These are phyloP conservation scores for Penicillium sp. DNA, from an alignment of 2,329 filamentous ascomycete species.

Conservation along the genomic window DNA sequence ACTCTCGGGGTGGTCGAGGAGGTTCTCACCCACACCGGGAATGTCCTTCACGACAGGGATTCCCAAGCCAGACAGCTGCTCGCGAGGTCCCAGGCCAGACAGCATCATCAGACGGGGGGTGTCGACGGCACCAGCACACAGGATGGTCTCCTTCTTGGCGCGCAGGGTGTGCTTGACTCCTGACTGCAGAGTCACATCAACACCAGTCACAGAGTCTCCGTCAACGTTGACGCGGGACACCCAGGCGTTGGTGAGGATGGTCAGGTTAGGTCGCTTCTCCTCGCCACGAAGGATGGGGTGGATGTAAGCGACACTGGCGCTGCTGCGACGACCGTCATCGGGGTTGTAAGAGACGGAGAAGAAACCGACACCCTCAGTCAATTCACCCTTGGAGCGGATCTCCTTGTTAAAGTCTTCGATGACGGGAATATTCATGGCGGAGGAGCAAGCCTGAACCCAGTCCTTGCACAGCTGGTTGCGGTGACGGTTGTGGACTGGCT, in stretches of 20 bases:
- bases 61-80: constrained; percentile 44
- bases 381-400: constrained; percentile 63
- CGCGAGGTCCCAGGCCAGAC: constrained; percentile 46
- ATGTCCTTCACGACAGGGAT: constrained; percentile 52
- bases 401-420: constrained; percentile 79
- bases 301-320: constrained; percentile 86
- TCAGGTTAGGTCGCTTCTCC: constrained; percentile 74
- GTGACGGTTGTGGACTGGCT: constrained; percentile 76
- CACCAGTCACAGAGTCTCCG: constrained; percentile 60
- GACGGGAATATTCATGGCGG: constrained; percentile 68
- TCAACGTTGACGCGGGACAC: constrained; percentile 70
- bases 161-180: constrained; percentile 48
- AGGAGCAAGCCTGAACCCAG: constrained; percentile 74
- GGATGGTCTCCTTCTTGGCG: constrained; percentile 66
- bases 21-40: constrained; percentile 56
- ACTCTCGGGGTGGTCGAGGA: constrained; percentile 57
- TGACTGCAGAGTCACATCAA: constrained; percentile 59
- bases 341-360: constrained; percentile 88
- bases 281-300: constrained; percentile 79
- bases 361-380: constrained; percentile 74
- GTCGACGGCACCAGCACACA: constrained; percentile 72
- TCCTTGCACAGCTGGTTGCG: constrained; percentile 85
- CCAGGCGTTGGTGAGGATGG: constrained; percentile 78
- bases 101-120: constrained; percentile 60
- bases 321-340: constrained; percentile 73